phyloP scores from a whole-genome alignment of 805 yeast species.

The Barnettozyma sp. region DNA sequence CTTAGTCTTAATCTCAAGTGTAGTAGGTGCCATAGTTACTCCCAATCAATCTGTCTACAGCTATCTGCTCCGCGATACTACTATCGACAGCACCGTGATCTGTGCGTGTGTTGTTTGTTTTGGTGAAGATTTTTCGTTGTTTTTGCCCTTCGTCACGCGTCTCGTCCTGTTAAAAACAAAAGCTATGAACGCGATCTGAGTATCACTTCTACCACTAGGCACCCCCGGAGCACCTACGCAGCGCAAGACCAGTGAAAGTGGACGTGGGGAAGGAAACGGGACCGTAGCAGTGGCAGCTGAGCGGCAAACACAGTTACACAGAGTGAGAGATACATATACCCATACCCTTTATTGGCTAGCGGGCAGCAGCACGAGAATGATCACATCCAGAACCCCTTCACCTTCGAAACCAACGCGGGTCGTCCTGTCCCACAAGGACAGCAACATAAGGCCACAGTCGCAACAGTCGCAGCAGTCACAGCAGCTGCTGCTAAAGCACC shows the following conservation, averaged over 20 bases:
- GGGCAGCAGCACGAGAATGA: too few species aligned
- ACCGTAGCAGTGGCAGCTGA: too few species aligned
- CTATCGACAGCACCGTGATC: neutral
- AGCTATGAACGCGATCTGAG: too few species aligned
- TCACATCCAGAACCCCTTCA: constrained; percentile 19
- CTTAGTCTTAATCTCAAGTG: constrained; percentile 59
- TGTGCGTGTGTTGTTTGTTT: neutral
- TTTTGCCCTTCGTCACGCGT: neutral
- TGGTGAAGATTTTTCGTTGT: neutral
- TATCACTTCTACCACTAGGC: too few species aligned
- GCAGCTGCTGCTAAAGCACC: neutral
- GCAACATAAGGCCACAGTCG: constrained; percentile 16
- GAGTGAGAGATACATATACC: too few species aligned
- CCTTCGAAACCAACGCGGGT: constrained; percentile 21
- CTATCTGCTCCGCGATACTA: neutral
- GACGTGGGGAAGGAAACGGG: too few species aligned
- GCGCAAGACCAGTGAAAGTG: too few species aligned
- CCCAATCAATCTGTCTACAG: neutral
- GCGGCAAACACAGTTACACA: too few species aligned
- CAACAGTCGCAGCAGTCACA: constrained; percentile 12
- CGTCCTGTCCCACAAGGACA: constrained; percentile 22
- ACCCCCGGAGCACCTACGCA: too few species aligned
- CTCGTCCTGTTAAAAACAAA: too few species aligned
- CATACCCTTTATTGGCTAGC: too few species aligned
- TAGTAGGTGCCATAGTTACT: constrained; percentile 55